Conservation (phyloP, 169 alveolate species). For the Plasmodium vivax region DNA sequence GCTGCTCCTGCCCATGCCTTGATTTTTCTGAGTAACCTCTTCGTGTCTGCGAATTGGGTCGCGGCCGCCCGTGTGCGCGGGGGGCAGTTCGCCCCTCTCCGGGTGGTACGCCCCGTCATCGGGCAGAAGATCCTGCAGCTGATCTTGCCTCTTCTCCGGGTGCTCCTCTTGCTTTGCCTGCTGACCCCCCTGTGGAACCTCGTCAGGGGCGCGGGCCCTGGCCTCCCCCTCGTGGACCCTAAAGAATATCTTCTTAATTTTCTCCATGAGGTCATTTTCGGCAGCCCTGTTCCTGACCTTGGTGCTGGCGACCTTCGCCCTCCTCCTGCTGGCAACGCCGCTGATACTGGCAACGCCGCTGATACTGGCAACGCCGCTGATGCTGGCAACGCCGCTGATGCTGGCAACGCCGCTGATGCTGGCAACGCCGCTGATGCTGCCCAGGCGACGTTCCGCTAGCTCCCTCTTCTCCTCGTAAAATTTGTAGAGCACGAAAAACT, state of each 20-base stretch:
- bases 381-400: background rate
- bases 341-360: background rate
- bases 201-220: background rate
- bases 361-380: background rate
- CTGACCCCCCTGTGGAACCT: background rate
- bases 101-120: background rate
- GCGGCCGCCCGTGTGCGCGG: background rate
- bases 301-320: background rate
- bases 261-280: conserved; percentile 3
- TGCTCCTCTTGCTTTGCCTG: background rate
- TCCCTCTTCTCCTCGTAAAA: conserved; percentile 3
- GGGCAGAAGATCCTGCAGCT: background rate
- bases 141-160: background rate
- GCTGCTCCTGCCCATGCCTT: background rate
- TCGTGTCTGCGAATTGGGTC: background rate
- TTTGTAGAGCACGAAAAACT: conserved; percentile 34
- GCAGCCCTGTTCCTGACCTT: background rate
- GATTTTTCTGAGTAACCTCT: background rate
- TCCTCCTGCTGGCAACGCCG: background rate
- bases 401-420: background rate
- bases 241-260: conserved; percentile 5
- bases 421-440: background rate
- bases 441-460: background rate
- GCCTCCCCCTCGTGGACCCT: background rate
- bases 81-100: background rate